Conservation (phyloP, 1,284 basidiomycete species). For the Fomitopsis betulina region DNA sequence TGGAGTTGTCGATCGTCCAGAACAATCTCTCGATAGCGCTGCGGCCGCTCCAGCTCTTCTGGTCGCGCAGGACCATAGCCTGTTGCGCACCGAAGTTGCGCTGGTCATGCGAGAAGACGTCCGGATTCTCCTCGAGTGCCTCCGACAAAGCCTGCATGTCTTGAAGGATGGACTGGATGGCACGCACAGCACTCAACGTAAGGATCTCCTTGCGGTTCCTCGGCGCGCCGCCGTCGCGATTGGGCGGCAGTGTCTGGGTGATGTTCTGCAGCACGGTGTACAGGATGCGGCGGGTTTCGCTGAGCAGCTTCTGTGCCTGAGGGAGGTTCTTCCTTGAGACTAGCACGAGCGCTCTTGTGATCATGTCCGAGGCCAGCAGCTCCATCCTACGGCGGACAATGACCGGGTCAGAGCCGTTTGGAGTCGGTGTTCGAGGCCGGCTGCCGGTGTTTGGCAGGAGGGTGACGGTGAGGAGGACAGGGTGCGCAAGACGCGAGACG, state of each 20-base stretch:
- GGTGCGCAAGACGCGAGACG: conserved; percentile 81
- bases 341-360: conserved; percentile 85
- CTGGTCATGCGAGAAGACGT: conserved; percentile 85
- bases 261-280: conserved; percentile 81
- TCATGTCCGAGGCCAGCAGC: conserved; percentile 90
- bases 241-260: conserved; percentile 58
- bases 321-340: conserved; percentile 84
- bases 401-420: conserved; percentile 67
- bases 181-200: conserved; percentile 64
- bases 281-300: conserved; percentile 85
- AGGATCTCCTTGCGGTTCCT: conserved; percentile 75
- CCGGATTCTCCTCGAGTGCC: conserved; percentile 85
- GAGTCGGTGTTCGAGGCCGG: conserved; percentile 38
- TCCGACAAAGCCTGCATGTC: conserved; percentile 84
- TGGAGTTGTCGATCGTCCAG: conserved; percentile 84
- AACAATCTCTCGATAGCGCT: conserved; percentile 85
- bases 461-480: conserved; percentile 85
- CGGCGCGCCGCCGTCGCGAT: conserved; percentile 36
- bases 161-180: conserved; percentile 78
- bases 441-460: conserved; percentile 58
- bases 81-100: conserved; percentile 92
- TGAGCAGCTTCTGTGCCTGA: conserved; percentile 83
- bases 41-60: conserved; percentile 88
- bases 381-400: conserved; percentile 94
- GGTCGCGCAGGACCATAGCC: conserved; percentile 90